Base-by-base conservation (phyloP, 305 asterid genomes). In the Fraxinus albicans region DNA sequence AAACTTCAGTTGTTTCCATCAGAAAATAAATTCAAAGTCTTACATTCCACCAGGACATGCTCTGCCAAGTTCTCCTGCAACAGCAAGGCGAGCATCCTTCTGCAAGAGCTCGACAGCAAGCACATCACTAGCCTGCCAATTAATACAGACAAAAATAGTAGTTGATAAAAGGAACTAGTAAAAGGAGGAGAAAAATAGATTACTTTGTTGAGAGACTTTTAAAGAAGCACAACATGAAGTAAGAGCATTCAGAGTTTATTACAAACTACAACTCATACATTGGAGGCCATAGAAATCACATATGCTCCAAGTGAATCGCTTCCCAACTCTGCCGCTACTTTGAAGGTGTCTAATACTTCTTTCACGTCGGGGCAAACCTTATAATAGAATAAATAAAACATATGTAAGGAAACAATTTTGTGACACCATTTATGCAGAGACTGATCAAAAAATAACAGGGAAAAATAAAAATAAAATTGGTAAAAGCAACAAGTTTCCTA, bases 71-170 rank as follows among this genome's bases (percentile, higher is more conserved):
- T 93, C 97, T 77, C 98, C 98, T 55, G 90, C 89, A 78, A 93
- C 94, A 79, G 94, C 88, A 80, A 94, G 92, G 77, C 91, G 97
- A 50, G 99, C 98, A 86, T 96, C 97, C 91, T 92, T 96, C 90
- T 94, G 99, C 85, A 96, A 76, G 86, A 96, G 98, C 96, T 96
- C 99, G 81, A 96, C 99, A 0, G 99, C 98, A 69, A 96, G 98
- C 81, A 96, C 99, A 91, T 96, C 99, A 85, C 99, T 96, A 85
- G 98, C 99, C 99, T 96, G 93, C 85, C 91, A 86, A 84, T 83
- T 76, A 73, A 81, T 40, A 27, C 13, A 35, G 79, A 79, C 29
- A 87, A 88, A 82, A 40, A 86, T 78, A 75, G 87, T 15, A 50
- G 60, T 79, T 83, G 82, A 69, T 25, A 21, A 36, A 58, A 82